Percentiles rank a stretch among this genome's conserved stretches.
Evolutionary conservation across 2,329 filamentous ascomycete species (phyloP).

Genomic region (Sclerotiophoma versabilis): DNA sequence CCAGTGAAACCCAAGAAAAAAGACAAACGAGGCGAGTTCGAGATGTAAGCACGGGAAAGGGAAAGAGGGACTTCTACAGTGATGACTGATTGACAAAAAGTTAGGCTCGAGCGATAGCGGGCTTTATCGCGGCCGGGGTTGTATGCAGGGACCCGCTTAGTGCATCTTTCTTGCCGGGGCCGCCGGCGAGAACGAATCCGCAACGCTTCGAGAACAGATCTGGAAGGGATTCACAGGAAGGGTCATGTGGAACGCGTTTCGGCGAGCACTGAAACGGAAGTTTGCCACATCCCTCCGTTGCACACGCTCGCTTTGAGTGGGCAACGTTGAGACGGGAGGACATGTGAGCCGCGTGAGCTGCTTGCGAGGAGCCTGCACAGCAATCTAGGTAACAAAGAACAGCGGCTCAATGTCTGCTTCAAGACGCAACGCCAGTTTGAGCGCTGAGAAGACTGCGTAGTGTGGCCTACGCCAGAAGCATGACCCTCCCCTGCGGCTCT

Average conservation of each 20-base stretch:
- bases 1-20: neutral
- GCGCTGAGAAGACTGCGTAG: no score
- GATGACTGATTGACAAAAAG: conserved; percentile 19
- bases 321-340: no score
- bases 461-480: no score
- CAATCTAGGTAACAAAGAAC: no score
- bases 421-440: no score
- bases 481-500: no score
- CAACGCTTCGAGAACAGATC: neutral
- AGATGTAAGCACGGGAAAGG: neutral
- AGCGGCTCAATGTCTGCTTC: no score
- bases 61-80: neutral
- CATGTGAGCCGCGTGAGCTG: no score
- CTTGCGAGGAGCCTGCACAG: no score
- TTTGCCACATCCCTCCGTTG: conserved; percentile 4
- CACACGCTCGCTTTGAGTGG: neutral
- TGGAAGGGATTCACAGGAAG: conserved; percentile 8
- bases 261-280: conserved; percentile 6
- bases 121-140: conserved; percentile 11
- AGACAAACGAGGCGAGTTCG: neutral
- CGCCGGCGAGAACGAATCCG: neutral
- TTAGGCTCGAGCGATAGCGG: conserved; percentile 15
- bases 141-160: conserved; percentile 15
- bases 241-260: conserved; percentile 5
- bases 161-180: neutral